Percentiles rank a stretch among this genome's conserved stretches.
Conservation (phyloP, 129 eudicot species). For the Erigeron canadensis region DNA sequence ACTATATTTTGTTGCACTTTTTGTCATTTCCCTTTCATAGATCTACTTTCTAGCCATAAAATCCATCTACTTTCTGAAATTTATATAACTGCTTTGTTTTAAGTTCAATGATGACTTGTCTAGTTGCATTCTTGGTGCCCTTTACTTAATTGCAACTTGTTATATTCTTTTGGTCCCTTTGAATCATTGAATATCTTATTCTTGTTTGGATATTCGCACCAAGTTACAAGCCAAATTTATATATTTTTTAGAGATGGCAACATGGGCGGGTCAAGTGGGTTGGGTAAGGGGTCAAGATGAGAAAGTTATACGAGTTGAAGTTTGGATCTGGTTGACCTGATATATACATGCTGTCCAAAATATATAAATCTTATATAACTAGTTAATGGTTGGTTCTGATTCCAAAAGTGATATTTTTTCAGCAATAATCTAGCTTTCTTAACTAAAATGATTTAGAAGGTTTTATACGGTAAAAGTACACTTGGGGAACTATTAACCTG, state of each 20-base stretch:
- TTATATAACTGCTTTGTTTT: conserved; percentile 13
- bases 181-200: no score
- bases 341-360: not conserved
- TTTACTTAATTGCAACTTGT: conserved; percentile 24
- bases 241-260: not conserved
- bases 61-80: conserved; percentile 9
- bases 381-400: not conserved
- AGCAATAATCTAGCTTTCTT: not conserved
- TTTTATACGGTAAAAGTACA: not conserved
- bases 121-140: conserved; percentile 22
- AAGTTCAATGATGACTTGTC: conserved; percentile 21
- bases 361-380: not conserved
- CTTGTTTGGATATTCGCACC: not conserved
- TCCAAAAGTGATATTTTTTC: not conserved
- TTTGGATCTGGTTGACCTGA: not conserved
- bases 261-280: not conserved
- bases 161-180: not conserved
- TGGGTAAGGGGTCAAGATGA: not conserved
- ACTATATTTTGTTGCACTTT: conserved; percentile 10
- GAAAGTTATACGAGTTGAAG: no score
- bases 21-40: not conserved
- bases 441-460: not conserved
- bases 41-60: conserved; percentile 19
- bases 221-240: not conserved
- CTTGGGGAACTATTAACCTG: not conserved